Percentiles rank a stretch among this genome's conserved stretches.
phyloP scores from a whole-genome alignment of 2,329 filamentous ascomycete genomes.

The Ophiosphaerella narmari region DNA sequence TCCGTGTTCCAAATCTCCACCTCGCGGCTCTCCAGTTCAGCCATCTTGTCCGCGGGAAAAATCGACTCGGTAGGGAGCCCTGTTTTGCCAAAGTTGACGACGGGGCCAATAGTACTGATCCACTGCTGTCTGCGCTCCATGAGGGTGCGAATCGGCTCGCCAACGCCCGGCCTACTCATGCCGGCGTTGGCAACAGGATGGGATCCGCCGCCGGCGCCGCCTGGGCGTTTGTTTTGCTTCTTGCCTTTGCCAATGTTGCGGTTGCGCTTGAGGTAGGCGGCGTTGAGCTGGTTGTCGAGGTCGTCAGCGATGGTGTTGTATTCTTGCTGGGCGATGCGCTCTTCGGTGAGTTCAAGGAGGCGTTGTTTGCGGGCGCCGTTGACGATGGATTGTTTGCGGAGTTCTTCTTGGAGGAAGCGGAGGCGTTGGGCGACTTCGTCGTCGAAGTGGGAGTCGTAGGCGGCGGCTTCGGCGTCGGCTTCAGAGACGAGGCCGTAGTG shows the following conservation, averaged over 20 bases:
- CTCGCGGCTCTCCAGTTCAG: constrained; percentile 73
- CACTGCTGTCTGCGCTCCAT: constrained; percentile 91
- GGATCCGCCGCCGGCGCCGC: constrained; percentile 74
- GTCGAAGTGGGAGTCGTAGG: constrained; percentile 89
- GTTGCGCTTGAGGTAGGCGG: constrained; percentile 93
- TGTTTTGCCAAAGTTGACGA: constrained; percentile 83
- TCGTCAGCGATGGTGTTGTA: constrained; percentile 97
- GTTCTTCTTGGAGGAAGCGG: constrained; percentile 78
- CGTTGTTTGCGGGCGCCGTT: constrained; percentile 91
- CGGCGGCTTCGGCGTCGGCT: constrained; percentile 66
- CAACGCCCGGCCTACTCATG: constrained; percentile 64
- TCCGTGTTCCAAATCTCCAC: constrained; percentile 80
- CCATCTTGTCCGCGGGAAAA: constrained; percentile 76
- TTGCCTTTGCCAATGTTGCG: constrained; percentile 93
- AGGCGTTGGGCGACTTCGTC: constrained; percentile 92
- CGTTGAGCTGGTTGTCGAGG: constrained; percentile 90
- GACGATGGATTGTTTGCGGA: constrained; percentile 80
- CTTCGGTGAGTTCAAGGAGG: constrained; percentile 83
- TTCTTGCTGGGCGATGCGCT: constrained; percentile 94
- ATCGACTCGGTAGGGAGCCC: constrained; percentile 77
- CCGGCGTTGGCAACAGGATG: constrained; percentile 53
- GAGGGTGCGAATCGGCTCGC: constrained; percentile 85
- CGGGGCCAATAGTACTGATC: constrained; percentile 87
- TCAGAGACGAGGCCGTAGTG: constrained; percentile 88
- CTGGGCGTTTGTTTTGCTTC: constrained; percentile 78